Evolutionary conservation across 257 asterid genomes (phyloP), one percentile per base, ranked within the genome.

Genomic region (Dorcoceras hygrometricum): DNA sequence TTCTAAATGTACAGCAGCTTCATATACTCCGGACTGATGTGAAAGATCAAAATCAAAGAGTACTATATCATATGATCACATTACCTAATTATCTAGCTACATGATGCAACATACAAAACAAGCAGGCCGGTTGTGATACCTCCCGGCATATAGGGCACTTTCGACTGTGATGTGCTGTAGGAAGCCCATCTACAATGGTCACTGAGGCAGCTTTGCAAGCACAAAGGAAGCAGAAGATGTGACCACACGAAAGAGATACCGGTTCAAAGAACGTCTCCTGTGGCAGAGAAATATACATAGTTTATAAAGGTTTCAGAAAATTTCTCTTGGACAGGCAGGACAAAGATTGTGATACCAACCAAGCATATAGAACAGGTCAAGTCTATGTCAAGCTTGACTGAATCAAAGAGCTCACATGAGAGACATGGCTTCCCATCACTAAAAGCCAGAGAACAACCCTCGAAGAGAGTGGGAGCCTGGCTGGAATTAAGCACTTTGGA

Each of bases 151-250:
- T 82, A 16, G 99, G 95, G 67, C 97, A 93, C 70, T 85, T 93
- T 71, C 73, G 76, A 20, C 73, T 66, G 19, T 63, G 68, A 61
- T 31, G 61, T 65, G 91, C 94, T 51, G 83, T 86, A 73, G 77
- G 69, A 9, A 93, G 78, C 27, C 97, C 95, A 39, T 93, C 96
- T n/a, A 93, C 89, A 32, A 86, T 58, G 77, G 83, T 88, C 75
- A 93, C 99, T 56, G 97, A 90, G 69, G 86, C 94, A 60, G 96
- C 85, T 79, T 93, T 90, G 80, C 99, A 93, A 3, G 96, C 94
- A 57, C 99, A 93, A 79, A 86, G 71, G 85, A 79, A 90, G 77
- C 99, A 90, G 76, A 86, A 90, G 68, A 88, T 88, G 71, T 93
- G 99, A 27, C 97, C 97, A 60, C 99, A 93, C 1, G 82, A 75